Evolutionary conservation across 768 basidiomycete species (phyloP), one percentile per base, ranked within the genome.

Genomic region (Kwoniella dendrophila): DNA sequence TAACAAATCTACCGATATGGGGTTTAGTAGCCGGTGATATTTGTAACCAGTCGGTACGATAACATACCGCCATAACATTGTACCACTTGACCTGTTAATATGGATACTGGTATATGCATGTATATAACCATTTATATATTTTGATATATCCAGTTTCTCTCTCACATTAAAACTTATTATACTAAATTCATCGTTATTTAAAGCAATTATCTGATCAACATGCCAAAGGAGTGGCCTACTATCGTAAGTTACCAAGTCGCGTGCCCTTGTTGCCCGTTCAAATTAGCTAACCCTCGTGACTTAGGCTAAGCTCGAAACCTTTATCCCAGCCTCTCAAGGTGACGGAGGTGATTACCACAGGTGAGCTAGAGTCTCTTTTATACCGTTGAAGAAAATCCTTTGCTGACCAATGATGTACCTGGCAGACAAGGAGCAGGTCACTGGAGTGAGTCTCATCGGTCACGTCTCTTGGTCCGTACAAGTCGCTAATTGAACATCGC

Each of bases 281-380:
- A 40, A 34, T 10, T n/a, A 11, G 11, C 18, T 24, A 57, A 4
- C 52, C 22, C 0, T n/a, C 26, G 12, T 45, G 26, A 50, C 52
- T 32, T 45, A 78, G 71, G 71, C 57, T 52, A 70, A 67, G 64
- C 69, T 80, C 57, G 80, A 80, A 67, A 76, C 78, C 6, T 80
- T 80, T 60, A 73, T 80, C 36, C 80, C 80, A n/a, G 66, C 64
- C 18, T 61, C 73, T 26, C 69, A 76, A 53, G 80, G 80, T 26
- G 75, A 76, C 12, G 80, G 80, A 2, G 80, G 79, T 36, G 80
- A 81, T 63, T 81, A 81, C 60, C 79, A 80, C 64, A 61, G 73
- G 52, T 68, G 57, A 65, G 69, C 43, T 24, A 32, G 27, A n/a
- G 24, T 24, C 20, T 34, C 53, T 41, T 1, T 57, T 14, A 43